These are phyloP conservation scores for Alternaria sp. DNA, from an alignment of 2,329 filamentous ascomycete species.

Conservation along the genomic window DNA sequence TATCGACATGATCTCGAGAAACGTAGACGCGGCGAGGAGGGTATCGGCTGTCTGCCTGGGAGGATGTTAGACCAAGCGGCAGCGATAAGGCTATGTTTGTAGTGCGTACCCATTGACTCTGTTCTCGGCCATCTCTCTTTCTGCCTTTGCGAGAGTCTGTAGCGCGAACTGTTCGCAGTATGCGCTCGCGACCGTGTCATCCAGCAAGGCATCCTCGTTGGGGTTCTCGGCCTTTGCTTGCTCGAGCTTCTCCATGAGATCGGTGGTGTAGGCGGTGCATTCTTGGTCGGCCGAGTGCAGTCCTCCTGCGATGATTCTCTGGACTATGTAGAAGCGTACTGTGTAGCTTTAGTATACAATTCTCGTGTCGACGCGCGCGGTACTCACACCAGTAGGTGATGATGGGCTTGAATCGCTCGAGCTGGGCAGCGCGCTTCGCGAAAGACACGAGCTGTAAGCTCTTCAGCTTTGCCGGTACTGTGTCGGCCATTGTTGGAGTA, in stretches of 20 bases:
- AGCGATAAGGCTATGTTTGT: conserved; percentile 8
- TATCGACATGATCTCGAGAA: conserved; percentile 85
- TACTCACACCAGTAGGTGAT: conserved; percentile 92
- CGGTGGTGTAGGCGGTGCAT: conserved; percentile 78
- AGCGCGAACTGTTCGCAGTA: conserved; percentile 94
- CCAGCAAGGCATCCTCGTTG: conserved; percentile 80
- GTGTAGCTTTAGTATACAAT: conserved; percentile 18
- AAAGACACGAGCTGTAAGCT: conserved; percentile 84
- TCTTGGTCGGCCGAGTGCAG: conserved; percentile 82
- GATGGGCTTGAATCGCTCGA: conserved; percentile 83
- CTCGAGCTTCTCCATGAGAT: conserved; percentile 91
- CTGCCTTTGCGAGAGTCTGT: conserved; percentile 84
- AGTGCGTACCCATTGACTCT: conserved; percentile 74
- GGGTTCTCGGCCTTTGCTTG: conserved; percentile 75
- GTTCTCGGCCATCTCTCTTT: conserved; percentile 80
- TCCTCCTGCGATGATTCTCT: conserved; percentile 82
- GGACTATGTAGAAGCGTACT: conserved; percentile 72
- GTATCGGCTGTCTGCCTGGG: conserved; percentile 87
- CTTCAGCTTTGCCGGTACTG: conserved; percentile 75
- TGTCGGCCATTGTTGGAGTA: conserved; percentile 67
- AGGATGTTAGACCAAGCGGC: conserved; percentile 3
- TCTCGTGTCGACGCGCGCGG: neutral
- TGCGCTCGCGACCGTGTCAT: conserved; percentile 85
- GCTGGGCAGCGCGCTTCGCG: conserved; percentile 80
- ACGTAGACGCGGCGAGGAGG: conserved; percentile 89